These are phyloP conservation scores for Colletotrichum salicis DNA, from an alignment of 2,329 filamentous ascomycete genomes.

Conservation along the genomic window DNA sequence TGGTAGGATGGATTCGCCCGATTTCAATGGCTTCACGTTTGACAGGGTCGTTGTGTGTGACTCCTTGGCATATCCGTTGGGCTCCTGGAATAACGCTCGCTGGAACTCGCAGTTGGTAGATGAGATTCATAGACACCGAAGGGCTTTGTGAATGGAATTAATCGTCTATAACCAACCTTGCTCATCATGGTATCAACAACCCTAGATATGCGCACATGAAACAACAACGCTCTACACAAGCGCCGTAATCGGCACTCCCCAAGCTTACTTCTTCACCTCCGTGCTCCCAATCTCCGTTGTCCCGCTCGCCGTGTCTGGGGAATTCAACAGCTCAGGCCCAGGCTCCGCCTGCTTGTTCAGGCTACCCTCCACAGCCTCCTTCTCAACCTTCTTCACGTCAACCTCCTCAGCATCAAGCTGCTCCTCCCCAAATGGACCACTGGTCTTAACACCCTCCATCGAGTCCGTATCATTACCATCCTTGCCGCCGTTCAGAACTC, in stretches of 20 bases:
- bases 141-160: not conserved
- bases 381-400: conserved; percentile 4
- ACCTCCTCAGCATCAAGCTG: conserved; percentile 40
- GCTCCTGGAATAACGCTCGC: too few relatives aligned
- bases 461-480: conserved; percentile 38
- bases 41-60: too few relatives aligned
- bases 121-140: too few relatives aligned
- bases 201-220: not conserved
- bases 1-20: too few relatives aligned
- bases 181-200: not conserved
- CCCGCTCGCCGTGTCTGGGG: conserved; percentile 28
- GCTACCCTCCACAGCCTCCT: not conserved
- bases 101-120: too few relatives aligned
- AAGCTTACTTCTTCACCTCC: conserved; percentile 17
- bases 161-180: not conserved
- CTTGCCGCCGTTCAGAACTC: conserved; percentile 19
- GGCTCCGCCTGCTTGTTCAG: conserved; percentile 5
- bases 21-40: too few relatives aligned
- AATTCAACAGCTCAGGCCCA: conserved; percentile 16
- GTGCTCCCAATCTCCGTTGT: conserved; percentile 22
- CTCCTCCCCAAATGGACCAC: conserved; percentile 48
- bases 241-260: not conserved
- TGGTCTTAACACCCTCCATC: conserved; percentile 48
- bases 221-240: not conserved
- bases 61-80: too few relatives aligned